Evolutionary conservation across 768 basidiomycete species (phyloP).

Genomic region (Serendipita sp.): DNA sequence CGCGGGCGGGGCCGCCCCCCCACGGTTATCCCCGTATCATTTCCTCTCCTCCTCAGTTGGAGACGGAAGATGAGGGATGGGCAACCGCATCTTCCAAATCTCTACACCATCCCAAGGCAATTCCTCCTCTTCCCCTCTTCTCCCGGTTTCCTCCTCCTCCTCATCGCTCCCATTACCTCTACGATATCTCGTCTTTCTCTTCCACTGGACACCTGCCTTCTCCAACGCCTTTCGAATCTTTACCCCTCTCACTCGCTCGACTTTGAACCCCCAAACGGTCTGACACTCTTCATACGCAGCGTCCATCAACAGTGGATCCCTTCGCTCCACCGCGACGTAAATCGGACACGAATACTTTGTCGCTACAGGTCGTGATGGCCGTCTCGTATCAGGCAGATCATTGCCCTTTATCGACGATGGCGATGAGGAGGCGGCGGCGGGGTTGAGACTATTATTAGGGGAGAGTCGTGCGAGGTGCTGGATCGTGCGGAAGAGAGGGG

Average conservation of each 20-base stretch:
- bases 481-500: conserved; percentile 57
- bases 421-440: conserved; percentile 12
- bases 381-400: neutral
- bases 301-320: conserved; percentile 54
- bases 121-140: neutral
- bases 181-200: conserved; percentile 29
- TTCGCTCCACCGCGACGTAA: conserved; percentile 56
- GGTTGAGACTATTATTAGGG: conserved; percentile 5
- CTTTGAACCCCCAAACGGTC: conserved; percentile 37
- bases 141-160: neutral
- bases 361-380: neutral
- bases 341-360: conserved; percentile 28
- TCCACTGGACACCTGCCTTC: conserved; percentile 44
- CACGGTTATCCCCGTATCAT: too few species aligned
- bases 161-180: too few species aligned
- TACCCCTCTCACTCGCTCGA: conserved; percentile 39
- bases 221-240: conserved; percentile 47
- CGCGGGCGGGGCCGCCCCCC: too few species aligned
- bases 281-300: conserved; percentile 40
- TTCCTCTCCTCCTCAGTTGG: too few species aligned
- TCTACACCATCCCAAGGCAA: conserved; percentile 60
- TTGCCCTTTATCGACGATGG: neutral
- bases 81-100: conserved; percentile 47
- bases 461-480: conserved; percentile 29
- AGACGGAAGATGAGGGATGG: too few species aligned